These are phyloP conservation scores for Talaromyces amestolkiae DNA, from an alignment of 2,329 filamentous ascomycete species.

Conservation along the genomic window DNA sequence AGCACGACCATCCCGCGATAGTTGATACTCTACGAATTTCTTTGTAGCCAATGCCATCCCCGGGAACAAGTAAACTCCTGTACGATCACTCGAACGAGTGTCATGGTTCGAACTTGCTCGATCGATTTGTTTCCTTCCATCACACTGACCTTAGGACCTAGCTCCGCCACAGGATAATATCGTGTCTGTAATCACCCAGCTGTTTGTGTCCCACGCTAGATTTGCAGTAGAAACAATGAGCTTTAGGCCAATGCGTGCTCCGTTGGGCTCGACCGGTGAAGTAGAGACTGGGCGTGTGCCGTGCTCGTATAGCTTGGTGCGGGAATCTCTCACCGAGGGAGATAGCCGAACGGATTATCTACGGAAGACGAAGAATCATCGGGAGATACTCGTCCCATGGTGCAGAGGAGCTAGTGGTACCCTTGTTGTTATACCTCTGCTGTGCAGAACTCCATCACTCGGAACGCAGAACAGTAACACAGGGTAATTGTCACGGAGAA, in stretches of 20 bases:
- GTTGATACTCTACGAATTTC: constrained; percentile 13
- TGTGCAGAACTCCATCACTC: neutral
- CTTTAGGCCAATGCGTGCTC: neutral
- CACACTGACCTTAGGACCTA: neutral
- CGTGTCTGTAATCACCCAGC: neutral
- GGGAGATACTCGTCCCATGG: neutral
- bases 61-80: neutral
- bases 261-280: neutral
- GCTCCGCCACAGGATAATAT: neutral
- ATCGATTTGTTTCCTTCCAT: neutral
- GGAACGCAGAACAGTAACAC: neutral
- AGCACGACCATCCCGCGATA: neutral
- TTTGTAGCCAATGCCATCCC: neutral
- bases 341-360: constrained; percentile 11
- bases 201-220: neutral
- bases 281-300: neutral
- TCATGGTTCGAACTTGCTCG: neutral
- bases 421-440: neutral
- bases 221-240: neutral
- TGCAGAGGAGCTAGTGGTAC: neutral
- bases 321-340: neutral
- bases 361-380: constrained; percentile 10
- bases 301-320: neutral
- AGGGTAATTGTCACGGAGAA: neutral
- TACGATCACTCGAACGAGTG: neutral